A percentile compares a stretch with the other conserved stretches of the same genome.
These are phyloP conservation scores for Helianthus tuberosus DNA, from an alignment of 129 eudicot species.

Conservation along the genomic window DNA sequence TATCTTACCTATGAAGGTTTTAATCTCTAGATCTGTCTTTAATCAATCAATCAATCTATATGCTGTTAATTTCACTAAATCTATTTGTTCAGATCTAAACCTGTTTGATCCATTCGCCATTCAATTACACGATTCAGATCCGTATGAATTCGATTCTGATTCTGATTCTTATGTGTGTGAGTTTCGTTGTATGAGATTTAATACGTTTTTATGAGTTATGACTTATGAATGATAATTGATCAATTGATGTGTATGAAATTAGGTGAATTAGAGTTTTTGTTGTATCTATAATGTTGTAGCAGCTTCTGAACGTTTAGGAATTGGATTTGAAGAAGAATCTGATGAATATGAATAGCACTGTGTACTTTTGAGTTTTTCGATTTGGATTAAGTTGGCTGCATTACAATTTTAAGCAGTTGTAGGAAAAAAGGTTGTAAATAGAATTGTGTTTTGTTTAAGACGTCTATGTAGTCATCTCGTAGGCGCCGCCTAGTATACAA, in stretches of 20 bases:
- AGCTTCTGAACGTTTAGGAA: not conserved
- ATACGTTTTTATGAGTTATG: slow-evolving; percentile 6
- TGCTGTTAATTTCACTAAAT: not conserved
- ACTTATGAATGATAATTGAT: not conserved
- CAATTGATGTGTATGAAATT: not conserved
- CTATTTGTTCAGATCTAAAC: slow-evolving; percentile 5
- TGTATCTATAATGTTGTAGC: not conserved
- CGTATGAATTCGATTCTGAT: not conserved
- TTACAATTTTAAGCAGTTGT: not conserved
- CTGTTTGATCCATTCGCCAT: not conserved
- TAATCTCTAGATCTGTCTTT: not conserved
- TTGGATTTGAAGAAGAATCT: slow-evolving; percentile 9
- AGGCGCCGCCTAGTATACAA: no score
- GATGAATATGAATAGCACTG: not conserved
- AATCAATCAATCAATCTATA: not conserved
- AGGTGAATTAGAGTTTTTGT: not conserved
- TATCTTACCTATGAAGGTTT: not conserved
- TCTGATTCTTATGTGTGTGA: not conserved
- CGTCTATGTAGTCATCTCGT: no score
- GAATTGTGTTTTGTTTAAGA: slow-evolving; percentile 3
- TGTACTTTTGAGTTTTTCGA: not conserved
- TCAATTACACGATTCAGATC: not conserved
- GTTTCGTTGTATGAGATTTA: not conserved
- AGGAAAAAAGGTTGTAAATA: not conserved
- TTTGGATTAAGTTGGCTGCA: not conserved